Evolutionary conservation across 768 basidiomycete species (phyloP).

Genomic region (Naganishia antarctica): DNA sequence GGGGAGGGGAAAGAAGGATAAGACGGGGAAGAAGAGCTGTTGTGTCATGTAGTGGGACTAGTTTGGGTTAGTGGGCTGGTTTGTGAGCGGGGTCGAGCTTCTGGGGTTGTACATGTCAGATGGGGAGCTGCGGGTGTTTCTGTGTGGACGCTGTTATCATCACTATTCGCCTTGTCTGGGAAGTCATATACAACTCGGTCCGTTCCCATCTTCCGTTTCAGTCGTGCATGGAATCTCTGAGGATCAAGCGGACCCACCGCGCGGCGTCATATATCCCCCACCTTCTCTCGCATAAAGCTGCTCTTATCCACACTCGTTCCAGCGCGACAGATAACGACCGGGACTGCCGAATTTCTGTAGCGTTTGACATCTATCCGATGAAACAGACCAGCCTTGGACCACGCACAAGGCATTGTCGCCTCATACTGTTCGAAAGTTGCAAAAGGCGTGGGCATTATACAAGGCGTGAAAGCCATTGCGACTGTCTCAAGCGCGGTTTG

Average conservation of each 20-base stretch:
- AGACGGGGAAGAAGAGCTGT: slow-evolving; percentile 55
- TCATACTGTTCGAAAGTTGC: not conserved
- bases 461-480: not conserved
- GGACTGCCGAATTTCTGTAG: not conserved
- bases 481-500: not conserved
- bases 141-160: too few relatives aligned
- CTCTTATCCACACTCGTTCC: not conserved
- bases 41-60: slow-evolving; percentile 62
- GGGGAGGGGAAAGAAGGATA: slow-evolving; percentile 38
- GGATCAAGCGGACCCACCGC: too few relatives aligned
- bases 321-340: not conserved
- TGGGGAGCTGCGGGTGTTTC: too few relatives aligned
- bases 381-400: not conserved
- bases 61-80: too few relatives aligned
- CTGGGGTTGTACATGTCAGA: too few relatives aligned
- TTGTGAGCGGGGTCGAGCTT: too few relatives aligned
- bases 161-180: too few relatives aligned
- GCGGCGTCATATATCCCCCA: not conserved
- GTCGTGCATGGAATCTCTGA: too few relatives aligned
- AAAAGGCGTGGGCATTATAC: not conserved
- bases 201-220: too few relatives aligned
- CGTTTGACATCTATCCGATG: slow-evolving; percentile 9
- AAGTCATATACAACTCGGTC: too few relatives aligned
- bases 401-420: slow-evolving; percentile 4
- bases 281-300: not conserved